A percentile compares a stretch with the other conserved stretches of the same genome.
phyloP scores from a whole-genome alignment of 345 rosid species.

The Lepidium africanum region DNA sequence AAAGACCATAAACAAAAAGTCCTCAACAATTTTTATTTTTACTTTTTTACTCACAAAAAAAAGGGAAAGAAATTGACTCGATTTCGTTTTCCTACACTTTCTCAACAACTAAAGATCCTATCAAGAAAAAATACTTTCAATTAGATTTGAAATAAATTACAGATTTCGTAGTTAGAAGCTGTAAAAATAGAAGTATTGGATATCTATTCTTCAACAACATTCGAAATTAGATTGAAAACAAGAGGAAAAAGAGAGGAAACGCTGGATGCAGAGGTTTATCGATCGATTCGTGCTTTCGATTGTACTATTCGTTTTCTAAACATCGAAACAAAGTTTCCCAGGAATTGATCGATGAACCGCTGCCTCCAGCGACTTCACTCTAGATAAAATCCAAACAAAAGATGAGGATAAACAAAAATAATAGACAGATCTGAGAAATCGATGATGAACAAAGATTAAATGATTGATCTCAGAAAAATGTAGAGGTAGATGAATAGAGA shows the following conservation, averaged over 20 bases:
- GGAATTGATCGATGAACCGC: conserved; percentile 99
- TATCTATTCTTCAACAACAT: neutral
- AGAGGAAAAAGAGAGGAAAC: conserved; percentile 17
- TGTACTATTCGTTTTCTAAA: neutral
- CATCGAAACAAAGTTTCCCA: conserved; percentile 37
- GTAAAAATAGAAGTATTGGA: neutral
- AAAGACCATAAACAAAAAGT: neutral
- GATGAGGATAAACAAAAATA: neutral
- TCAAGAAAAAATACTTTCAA: neutral
- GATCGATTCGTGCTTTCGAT: conserved; percentile 69
- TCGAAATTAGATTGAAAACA: neutral
- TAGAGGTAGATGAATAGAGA: neutral
- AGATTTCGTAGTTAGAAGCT: neutral
- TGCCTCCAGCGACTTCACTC: conserved; percentile 83
- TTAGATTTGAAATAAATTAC: neutral
- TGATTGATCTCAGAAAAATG: neutral
- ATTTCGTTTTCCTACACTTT: neutral
- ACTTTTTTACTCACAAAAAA: neutral
- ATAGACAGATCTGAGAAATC: conserved; percentile 24
- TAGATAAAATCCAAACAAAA: neutral
- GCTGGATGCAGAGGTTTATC: conserved; percentile 99
- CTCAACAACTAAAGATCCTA: neutral
- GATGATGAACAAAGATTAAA: neutral
- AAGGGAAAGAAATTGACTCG: neutral
- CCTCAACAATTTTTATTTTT: neutral